Evolutionary conservation across 805 yeast species (phyloP), one percentile per base, ranked within the genome.

Genomic region (Pichia scutulata): DNA sequence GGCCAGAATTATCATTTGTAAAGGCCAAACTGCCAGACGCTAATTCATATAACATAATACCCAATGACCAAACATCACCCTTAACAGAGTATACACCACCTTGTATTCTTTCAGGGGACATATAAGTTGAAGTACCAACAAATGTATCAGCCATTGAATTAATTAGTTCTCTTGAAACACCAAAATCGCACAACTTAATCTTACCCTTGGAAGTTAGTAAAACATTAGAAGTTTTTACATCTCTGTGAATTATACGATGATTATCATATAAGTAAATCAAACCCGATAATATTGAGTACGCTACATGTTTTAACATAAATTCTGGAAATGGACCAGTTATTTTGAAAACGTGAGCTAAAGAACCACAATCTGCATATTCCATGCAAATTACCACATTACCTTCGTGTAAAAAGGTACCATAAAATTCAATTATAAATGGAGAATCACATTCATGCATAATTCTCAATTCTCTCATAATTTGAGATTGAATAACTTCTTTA

Each of bases 91-190:
- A 93, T 10, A 84, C 83, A 41, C 87, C 88, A 19, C 99, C 99
- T 68, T 89, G 96, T 49, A 93, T 92, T 55, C 99, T 76, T 61
- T 93, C 99, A 0, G 99, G 99, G 1, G 96, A 86, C 95, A 93
- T 93, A 64, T 93, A 93, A 0, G 95, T 89, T 1, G 97, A 89
- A 0, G 99, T 93, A 1, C 99, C 99, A 10, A 93, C 98, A 72
- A 93, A 93, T 0, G 99, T 93, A 61, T 93, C 97, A 0, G 97
- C 99, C 52, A 93, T 78, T 1, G 99, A 93, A 67, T 92, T 89
- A 50, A 88, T 86, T 47, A 93, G 74, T 63, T 89, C 96, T 53
- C 97, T 81, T 28, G 90, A 82, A 7, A 93, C 99, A 22, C 99
- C 99, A 70, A 93, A 93, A 68, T 93, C 99, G 69, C 98, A 90